These are phyloP conservation scores for Penicillium atrosanguineum DNA, from an alignment of 495 filamentous ascomycete genomes.

Conservation along the genomic window DNA sequence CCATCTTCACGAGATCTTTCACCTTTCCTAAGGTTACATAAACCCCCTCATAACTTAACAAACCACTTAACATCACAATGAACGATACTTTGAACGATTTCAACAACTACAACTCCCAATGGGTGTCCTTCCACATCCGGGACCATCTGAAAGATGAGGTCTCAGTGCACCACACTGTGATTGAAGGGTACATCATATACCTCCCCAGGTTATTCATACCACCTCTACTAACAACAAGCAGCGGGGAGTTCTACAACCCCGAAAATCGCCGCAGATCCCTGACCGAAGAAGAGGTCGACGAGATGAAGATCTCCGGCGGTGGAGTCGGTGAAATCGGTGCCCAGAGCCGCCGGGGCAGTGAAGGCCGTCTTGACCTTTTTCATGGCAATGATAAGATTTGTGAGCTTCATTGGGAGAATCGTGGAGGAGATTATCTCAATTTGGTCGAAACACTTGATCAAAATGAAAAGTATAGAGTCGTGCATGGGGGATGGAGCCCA, in stretches of 20 bases:
- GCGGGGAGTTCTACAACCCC: slow-evolving; percentile 35
- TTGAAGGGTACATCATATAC: slow-evolving; percentile 30
- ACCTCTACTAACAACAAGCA: slow-evolving; percentile 13
- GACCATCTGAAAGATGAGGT: slow-evolving; percentile 34
- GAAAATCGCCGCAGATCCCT: slow-evolving; percentile 26
- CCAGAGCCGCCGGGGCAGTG: slow-evolving; percentile 34
- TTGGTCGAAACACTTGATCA: slow-evolving; percentile 33
- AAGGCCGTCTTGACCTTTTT: slow-evolving; percentile 39
- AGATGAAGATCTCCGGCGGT: slow-evolving; percentile 29
- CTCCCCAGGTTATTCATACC: not conserved
- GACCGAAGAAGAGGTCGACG: slow-evolving; percentile 37
- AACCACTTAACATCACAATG: not conserved
- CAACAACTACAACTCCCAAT: slow-evolving; percentile 33
- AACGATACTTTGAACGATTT: not conserved
- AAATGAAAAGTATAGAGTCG: slow-evolving; percentile 31
- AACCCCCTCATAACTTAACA: slow-evolving; percentile 13
- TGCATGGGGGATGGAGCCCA: slow-evolving; percentile 37
- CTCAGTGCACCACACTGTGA: slow-evolving; percentile 30
- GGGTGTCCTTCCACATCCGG: slow-evolving; percentile 40
- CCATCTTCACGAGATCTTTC: not conserved
- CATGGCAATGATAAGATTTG: slow-evolving; percentile 38
- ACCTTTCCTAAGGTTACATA: not conserved
- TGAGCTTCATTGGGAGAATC: slow-evolving; percentile 43
- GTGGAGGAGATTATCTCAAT: slow-evolving; percentile 23
- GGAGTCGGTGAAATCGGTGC: slow-evolving; percentile 39